Base-by-base conservation (phyloP, 768 basidiomycete genomes). In the Lentinula boryana region DNA sequence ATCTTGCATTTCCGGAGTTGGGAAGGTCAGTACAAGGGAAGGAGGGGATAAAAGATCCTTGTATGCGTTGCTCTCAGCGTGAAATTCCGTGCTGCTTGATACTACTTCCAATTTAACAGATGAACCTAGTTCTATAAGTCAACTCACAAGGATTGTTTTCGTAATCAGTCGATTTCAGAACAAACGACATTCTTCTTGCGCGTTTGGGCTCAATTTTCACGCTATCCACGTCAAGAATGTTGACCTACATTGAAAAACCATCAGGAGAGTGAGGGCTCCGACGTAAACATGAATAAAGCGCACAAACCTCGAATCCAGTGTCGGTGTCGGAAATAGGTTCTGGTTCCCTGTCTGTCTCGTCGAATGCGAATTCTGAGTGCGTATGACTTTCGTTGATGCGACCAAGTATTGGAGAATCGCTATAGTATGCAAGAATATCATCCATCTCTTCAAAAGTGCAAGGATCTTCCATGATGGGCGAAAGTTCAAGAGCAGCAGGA, bases 371-470 rank as follows among this genome's bases (percentile, higher is more conserved):
- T 10, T 43, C 27, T 12, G 15, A 43, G 23, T 43, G 41, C 9
- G n/a, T n/a, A 43, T 41, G 40, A 27, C 32, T 43, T 56, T 56
- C 36, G 10, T 38, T 56, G 18, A 32, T 44, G 27, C 41, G 40
- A 31, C 32, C 56, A 3, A 57, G 32, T 18, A 46, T 18, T 4
- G 56, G 41, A 43, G 56, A 41, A 58, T 49, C 46, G 33, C 57
- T 58, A 44, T 58, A 58, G 21, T 23, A 58, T 32, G 57, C 57
- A 21, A 58, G 57, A 27, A 58, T 58, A 40, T 33, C 44, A 18
- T 58, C 57, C 18, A 58, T 44, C 31, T 58, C 57, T 31, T 58
- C 46, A 8, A 46, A 58, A n/a, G 35, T 35, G 35, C 8, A 48
- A 15, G 57, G 36, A n/a, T 58, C 46, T 40, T 58, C 57, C 7